Evolutionary conservation across 2,329 filamentous ascomycete genomes (phyloP).

Genomic region (Zopfia rhizophila): DNA sequence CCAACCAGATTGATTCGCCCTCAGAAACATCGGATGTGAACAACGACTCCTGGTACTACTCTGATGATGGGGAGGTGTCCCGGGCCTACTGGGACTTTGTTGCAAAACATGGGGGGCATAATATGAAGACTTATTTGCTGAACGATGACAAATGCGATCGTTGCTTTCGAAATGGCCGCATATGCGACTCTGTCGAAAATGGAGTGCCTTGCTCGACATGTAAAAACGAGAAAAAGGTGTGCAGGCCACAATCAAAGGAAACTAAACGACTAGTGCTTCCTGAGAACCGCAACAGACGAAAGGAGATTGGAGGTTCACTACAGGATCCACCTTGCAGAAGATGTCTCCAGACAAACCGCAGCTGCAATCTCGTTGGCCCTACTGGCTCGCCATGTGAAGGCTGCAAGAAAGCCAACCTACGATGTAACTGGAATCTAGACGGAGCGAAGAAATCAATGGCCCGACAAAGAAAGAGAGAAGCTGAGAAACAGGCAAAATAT

Average conservation of each 20-base stretch:
- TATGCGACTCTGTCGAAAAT: too few species aligned
- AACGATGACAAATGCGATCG: too few species aligned
- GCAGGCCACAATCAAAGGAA: background rate
- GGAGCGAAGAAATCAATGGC: constrained; percentile 1
- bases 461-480: background rate
- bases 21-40: background rate
- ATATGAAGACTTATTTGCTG: too few species aligned
- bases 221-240: background rate
- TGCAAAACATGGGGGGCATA: background rate
- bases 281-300: background rate
- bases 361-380: background rate
- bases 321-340: background rate
- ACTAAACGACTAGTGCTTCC: constrained; percentile 1
- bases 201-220: too few species aligned
- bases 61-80: background rate
- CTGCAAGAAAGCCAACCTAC: background rate
- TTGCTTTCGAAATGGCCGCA: too few species aligned
- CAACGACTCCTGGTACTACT: constrained; percentile 4
- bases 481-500: constrained; percentile 3
- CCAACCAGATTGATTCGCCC: background rate
- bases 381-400: background rate
- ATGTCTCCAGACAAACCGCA: background rate
- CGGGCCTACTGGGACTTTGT: constrained; percentile 3
- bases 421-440: constrained; percentile 3
- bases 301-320: background rate